Percentiles rank a stretch among this genome's conserved stretches.
phyloP scores from a whole-genome alignment of 768 basidiomycete species.

The Kwoniella europaea region DNA sequence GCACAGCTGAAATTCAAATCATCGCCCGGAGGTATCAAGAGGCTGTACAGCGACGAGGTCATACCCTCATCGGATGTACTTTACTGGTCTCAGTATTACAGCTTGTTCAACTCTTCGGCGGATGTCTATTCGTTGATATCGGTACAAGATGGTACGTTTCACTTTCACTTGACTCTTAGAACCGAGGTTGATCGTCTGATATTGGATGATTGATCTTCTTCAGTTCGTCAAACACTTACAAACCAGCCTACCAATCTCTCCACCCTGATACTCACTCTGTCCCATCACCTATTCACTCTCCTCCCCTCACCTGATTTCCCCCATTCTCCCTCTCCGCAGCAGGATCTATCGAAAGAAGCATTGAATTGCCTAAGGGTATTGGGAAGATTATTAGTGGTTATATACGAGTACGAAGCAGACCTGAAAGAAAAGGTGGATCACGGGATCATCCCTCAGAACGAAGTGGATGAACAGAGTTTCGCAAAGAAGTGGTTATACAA shows the following conservation, averaged over 20 bases:
- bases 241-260: conserved; percentile 85
- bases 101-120: conserved; percentile 83
- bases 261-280: conserved; percentile 75
- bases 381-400: conserved; percentile 83
- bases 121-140: conserved; percentile 90
- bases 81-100: conserved; percentile 92
- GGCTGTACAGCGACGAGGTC: conserved; percentile 74
- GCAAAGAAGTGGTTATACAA: conserved; percentile 76
- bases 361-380: conserved; percentile 91
- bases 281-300: conserved; percentile 57
- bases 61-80: conserved; percentile 70
- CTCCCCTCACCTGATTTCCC: conserved; percentile 49
- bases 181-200: too few relatives aligned
- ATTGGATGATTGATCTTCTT: too few relatives aligned
- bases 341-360: conserved; percentile 78
- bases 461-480: conserved; percentile 59
- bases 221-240: conserved; percentile 79
- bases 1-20: conserved; percentile 87
- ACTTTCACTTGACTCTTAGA: too few relatives aligned
- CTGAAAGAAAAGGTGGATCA: conserved; percentile 50
- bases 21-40: conserved; percentile 77
- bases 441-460: conserved; percentile 2
- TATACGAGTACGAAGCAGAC: conserved; percentile 64
- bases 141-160: conserved; percentile 75
- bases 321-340: conserved; percentile 68